phyloP scores from a whole-genome alignment of 305 asterid species.

The Rubia tinctorum region DNA sequence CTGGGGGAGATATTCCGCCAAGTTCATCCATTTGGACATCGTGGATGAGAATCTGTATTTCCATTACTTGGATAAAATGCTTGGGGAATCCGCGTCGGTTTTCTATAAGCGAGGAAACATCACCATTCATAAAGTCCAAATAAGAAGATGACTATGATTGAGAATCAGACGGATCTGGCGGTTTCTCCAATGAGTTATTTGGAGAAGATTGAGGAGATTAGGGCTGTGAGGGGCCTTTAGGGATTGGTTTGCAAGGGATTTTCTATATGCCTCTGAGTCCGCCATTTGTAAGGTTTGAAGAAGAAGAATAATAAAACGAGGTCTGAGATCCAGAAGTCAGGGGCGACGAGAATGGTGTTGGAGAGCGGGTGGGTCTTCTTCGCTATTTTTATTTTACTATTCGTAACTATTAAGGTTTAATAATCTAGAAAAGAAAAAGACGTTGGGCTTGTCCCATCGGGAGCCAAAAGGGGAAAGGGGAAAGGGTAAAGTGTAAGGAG shows the following conservation, averaged over 20 bases:
- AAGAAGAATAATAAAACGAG: no score
- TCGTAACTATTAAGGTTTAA: no score
- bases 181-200: constrained; percentile 35
- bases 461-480: no score
- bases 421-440: no score
- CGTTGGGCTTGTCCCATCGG: no score
- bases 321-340: no score
- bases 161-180: constrained; percentile 10
- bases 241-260: constrained; percentile 42
- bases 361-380: no score
- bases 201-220: constrained; percentile 22
- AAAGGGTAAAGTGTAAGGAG: no score
- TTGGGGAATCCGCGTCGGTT: constrained; percentile 19
- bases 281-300: constrained; percentile 29
- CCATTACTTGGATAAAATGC: constrained; percentile 20
- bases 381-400: no score
- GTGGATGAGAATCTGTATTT: not conserved
- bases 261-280: constrained; percentile 16
- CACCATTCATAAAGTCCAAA: constrained; percentile 18
- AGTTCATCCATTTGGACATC: not conserved
- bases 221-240: constrained; percentile 39
- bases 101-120: constrained; percentile 22
- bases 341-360: no score
- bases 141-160: constrained; percentile 25
- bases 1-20: not conserved